Evolutionary conservation across 306 rosid species (phyloP).

Genomic region (Gleditsia sinensis): DNA sequence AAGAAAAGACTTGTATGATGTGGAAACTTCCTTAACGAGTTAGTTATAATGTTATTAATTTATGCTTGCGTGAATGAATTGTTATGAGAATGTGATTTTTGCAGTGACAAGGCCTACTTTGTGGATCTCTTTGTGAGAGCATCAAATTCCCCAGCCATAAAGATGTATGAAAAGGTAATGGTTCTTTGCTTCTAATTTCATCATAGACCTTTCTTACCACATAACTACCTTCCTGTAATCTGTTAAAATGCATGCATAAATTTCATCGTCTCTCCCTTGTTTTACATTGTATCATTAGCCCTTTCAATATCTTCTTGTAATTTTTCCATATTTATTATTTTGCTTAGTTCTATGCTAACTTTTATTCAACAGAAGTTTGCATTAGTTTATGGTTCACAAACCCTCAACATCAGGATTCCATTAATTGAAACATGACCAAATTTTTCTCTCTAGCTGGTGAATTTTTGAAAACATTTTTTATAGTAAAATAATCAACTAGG

Average conservation of each 20-base stretch:
- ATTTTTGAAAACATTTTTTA: background rate
- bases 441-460: background rate
- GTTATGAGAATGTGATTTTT: conserved; percentile 30
- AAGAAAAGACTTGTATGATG: background rate
- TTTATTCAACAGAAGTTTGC: background rate
- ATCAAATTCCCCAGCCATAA: conserved; percentile 95
- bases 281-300: background rate
- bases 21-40: background rate
- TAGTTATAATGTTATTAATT: no score
- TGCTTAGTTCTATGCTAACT: background rate
- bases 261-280: background rate
- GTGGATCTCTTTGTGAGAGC: conserved; percentile 98
- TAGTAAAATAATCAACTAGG: background rate
- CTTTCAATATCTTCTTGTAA: background rate
- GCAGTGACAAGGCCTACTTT: conserved; percentile 91
- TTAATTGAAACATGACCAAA: background rate
- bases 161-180: conserved; percentile 94
- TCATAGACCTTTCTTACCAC: background rate
- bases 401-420: background rate
- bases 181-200: conserved; percentile 19
- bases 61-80: conserved; percentile 18
- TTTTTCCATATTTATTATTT: background rate
- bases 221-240: background rate
- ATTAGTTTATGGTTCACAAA: background rate
- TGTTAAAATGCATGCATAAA: background rate